Percentiles rank a stretch among this genome's conserved stretches.
Conservation (phyloP, 148 eudicot species). For the Polygonum maritimum region DNA sequence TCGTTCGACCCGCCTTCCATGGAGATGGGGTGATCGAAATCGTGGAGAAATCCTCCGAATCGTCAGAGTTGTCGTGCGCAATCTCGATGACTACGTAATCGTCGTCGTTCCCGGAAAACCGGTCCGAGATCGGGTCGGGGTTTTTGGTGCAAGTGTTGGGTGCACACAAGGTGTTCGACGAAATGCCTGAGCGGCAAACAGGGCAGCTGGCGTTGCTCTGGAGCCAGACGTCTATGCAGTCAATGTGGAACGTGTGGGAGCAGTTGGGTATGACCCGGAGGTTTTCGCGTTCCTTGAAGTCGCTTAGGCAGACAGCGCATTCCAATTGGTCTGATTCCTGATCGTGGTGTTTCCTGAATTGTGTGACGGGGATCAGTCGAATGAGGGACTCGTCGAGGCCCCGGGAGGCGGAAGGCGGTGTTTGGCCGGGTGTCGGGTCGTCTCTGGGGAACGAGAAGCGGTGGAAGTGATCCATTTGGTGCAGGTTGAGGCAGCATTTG, state of each 20-base stretch:
- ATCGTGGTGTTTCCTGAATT: conserved; percentile 17
- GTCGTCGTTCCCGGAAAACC: conserved; percentile 26
- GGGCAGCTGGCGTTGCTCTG: conserved; percentile 81
- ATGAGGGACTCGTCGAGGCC: conserved; percentile 69
- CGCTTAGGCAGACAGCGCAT: conserved; percentile 75
- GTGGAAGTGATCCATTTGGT: conserved; percentile 34
- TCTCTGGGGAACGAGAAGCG: conserved; percentile 24
- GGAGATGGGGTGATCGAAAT: conserved; percentile 11
- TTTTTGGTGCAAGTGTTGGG: conserved; percentile 9
- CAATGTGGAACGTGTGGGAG: conserved; percentile 71
- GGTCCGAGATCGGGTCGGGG: conserved; percentile 12
- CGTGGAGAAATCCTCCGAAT: conserved; percentile 12
- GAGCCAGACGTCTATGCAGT: conserved; percentile 90
- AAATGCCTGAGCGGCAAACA: conserved; percentile 62
- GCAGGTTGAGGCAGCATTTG: conserved; percentile 67
- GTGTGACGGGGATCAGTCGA: conserved; percentile 58
- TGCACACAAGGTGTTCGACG: conserved; percentile 17
- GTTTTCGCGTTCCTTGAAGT: conserved; percentile 60
- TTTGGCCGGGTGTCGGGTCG: conserved; percentile 20
- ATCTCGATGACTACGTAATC: conserved; percentile 78
- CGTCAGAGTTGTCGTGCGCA: conserved; percentile 20
- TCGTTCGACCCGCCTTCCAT: conserved; percentile 12
- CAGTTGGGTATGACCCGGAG: conserved; percentile 71
- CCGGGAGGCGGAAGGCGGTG: conserved; percentile 15
- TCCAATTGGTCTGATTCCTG: conserved; percentile 20